Percentiles rank a stretch among this genome's conserved stretches.
Evolutionary conservation across 805 yeast genomes (phyloP).

Genomic region (Brettanomyces bruxellensis): DNA sequence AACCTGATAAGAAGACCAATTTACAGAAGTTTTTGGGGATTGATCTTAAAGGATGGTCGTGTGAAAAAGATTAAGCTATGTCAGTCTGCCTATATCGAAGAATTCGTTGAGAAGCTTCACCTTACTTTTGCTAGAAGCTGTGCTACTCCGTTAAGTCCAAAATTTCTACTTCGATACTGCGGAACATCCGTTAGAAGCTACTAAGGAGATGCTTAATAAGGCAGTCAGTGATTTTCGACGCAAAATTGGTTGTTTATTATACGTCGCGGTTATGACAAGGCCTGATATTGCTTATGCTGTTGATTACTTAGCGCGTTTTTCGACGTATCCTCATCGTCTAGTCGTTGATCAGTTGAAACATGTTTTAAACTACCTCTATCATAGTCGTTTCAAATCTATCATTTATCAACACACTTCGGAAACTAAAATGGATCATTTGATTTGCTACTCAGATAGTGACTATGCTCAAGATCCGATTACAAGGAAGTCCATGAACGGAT

Average conservation of each 20-base stretch:
- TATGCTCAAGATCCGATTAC: not conserved
- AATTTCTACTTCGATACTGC: no score
- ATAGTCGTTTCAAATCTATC: not conserved
- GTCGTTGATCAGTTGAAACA: not conserved
- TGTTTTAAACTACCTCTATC: not conserved
- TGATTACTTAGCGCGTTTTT: no score
- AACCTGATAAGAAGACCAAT: not conserved
- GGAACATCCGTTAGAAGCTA: no score
- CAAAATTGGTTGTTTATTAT: no score
- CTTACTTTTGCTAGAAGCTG: no score
- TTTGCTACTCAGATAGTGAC: not conserved
- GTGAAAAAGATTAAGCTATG: not conserved
- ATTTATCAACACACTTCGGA: not conserved
- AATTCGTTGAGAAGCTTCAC: no score
- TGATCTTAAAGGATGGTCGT: not conserved
- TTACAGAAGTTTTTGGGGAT: not conserved
- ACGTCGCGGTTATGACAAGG: no score
- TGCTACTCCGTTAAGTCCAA: no score
- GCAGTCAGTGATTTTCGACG: no score
- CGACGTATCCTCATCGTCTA: not conserved
- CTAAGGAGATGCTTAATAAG: no score
- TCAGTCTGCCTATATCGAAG: not conserved
- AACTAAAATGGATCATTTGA: not conserved
- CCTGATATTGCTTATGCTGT: no score
- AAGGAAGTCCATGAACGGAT: not conserved